Percentiles rank a stretch among this genome's conserved stretches.
Evolutionary conservation across 1,139 yeast species (phyloP).

Genomic region (Kodamaea derodonti): DNA sequence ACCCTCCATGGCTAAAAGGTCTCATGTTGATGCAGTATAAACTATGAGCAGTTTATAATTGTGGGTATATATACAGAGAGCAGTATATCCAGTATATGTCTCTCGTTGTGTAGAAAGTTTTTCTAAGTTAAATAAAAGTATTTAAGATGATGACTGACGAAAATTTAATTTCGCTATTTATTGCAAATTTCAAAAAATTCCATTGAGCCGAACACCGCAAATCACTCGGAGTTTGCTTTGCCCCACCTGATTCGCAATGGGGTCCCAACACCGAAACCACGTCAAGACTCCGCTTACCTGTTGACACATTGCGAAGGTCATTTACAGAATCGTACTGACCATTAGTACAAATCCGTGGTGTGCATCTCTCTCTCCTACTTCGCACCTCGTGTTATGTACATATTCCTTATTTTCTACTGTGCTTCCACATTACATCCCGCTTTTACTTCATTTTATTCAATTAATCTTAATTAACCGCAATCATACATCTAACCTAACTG

Average conservation of each 20-base stretch:
- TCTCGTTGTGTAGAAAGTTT: constrained; percentile 1
- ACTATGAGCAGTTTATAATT: background rate
- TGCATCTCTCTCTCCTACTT: too few relatives aligned
- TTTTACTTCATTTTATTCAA: too few relatives aligned
- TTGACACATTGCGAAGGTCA: too few relatives aligned
- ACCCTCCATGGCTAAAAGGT: constrained; percentile 14
- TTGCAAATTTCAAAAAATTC: background rate
- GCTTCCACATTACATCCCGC: too few relatives aligned
- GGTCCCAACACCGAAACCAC: too few relatives aligned
- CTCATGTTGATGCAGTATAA: constrained; percentile 9
- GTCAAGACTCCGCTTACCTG: too few relatives aligned
- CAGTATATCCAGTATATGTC: constrained; percentile 6
- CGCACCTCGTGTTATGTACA: too few relatives aligned
- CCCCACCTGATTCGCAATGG: too few relatives aligned
- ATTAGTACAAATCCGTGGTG: too few relatives aligned
- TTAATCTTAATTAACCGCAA: background rate
- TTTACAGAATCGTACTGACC: too few relatives aligned
- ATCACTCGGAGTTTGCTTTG: background rate
- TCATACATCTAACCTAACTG: constrained; percentile 38
- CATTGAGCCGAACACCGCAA: background rate
- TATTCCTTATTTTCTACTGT: too few relatives aligned
- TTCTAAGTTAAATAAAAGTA: background rate
- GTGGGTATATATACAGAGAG: constrained; percentile 1
- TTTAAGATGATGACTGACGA: constrained; percentile 1
- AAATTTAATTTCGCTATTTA: background rate